A percentile compares a stretch with the other conserved stretches of the same genome.
These are phyloP conservation scores for Paxillus involutus DNA, from an alignment of 768 basidiomycete genomes.

Conservation along the genomic window DNA sequence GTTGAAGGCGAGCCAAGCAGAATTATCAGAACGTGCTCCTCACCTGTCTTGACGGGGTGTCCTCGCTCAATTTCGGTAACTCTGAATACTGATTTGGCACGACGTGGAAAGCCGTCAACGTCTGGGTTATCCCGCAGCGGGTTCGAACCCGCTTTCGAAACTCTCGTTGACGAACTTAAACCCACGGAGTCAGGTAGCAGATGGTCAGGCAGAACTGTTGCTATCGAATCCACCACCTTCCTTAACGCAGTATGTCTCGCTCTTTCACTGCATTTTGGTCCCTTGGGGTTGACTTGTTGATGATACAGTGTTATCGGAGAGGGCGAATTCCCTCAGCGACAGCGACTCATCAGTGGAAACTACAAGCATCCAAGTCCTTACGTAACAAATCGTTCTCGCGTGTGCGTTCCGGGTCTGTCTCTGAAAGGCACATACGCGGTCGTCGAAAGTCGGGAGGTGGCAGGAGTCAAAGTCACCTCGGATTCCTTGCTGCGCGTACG, in stretches of 20 bases:
- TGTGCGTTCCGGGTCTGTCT: conserved; percentile 43
- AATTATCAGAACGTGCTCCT: conserved; percentile 5
- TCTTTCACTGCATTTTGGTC: neutral
- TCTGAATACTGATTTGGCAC: neutral
- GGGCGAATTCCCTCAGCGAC: conserved; percentile 52
- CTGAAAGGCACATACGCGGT: conserved; percentile 19
- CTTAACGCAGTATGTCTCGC: conserved; percentile 40
- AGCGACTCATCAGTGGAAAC: no score
- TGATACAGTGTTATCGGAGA: conserved; percentile 63
- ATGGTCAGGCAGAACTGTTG: conserved; percentile 57
- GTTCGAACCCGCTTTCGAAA: conserved; percentile 20
- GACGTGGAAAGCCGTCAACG: conserved; percentile 3
- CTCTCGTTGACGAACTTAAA: conserved; percentile 11
- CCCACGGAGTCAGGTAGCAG: neutral
- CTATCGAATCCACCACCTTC: conserved; percentile 61
- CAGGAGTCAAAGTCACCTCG: conserved; percentile 16
- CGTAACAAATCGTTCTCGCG: conserved; percentile 68
- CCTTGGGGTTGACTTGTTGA: neutral
- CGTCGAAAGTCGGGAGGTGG: conserved; percentile 21
- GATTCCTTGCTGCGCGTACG: no score
- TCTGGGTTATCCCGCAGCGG: conserved; percentile 1
- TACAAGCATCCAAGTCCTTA: conserved; percentile 64
- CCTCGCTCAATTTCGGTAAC: conserved; percentile 21
- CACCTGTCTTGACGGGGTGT: conserved; percentile 7
- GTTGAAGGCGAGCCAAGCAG: conserved; percentile 17